Percentiles rank a stretch among this genome's conserved stretches.
phyloP scores from a whole-genome alignment of 345 rosid genomes.

The Mercurialis annua region DNA sequence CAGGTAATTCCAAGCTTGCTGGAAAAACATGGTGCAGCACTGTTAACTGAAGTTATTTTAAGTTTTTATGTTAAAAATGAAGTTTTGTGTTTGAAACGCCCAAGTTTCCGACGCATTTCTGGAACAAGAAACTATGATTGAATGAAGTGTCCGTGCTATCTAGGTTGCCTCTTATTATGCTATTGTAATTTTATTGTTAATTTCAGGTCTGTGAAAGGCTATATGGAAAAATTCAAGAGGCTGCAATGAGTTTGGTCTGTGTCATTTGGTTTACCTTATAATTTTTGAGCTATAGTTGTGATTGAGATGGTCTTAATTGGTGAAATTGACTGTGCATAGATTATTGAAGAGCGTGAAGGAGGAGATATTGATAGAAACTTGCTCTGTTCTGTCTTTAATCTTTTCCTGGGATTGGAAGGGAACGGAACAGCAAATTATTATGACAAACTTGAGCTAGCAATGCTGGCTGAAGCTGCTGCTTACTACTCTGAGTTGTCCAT shows the following conservation, averaged over 20 bases:
- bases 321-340: not conserved
- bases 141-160: no score
- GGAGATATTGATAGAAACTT: slow-evolving; percentile 10
- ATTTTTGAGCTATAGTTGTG: not conserved
- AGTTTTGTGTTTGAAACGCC: no score
- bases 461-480: slow-evolving; percentile 17
- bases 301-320: not conserved
- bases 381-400: not conserved
- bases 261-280: not conserved
- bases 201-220: slow-evolving; percentile 11
- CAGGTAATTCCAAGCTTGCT: slow-evolving; percentile 10
- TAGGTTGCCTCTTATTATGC: no score
- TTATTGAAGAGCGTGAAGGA: slow-evolving; percentile 16
- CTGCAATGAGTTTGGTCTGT: slow-evolving; percentile 3
- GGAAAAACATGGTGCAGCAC: slow-evolving; percentile 2
- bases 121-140: no score
- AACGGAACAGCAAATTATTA: slow-evolving; percentile 6
- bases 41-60: slow-evolving; percentile 9
- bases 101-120: no score
- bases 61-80: no score
- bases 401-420: not conserved
- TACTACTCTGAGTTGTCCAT: slow-evolving; percentile 17
- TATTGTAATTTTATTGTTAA: not conserved
- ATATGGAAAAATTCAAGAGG: slow-evolving; percentile 3
- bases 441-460: slow-evolving; percentile 13